These are phyloP conservation scores for Malus domestica DNA, from an alignment of 306 rosid genomes.

Conservation along the genomic window ASM211411v1 NC_041792.1:7056501-7057000, in stretches of 20 bases:
- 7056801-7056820: background rate
- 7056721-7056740: background rate
- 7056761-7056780: background rate
- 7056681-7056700: background rate
- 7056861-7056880: background rate
- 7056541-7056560: conserved; percentile 93
- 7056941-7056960: background rate
- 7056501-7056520: conserved; percentile 74
- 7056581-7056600: conserved; percentile 99
- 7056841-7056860: background rate
- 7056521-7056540: conserved; percentile 92
- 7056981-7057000: background rate
- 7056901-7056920: background rate
- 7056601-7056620: conserved; percentile 58
- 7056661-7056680: background rate
- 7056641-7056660: background rate
- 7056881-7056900: background rate
- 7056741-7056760: background rate
- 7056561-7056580: conserved; percentile 82
- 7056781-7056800: background rate
- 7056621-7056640: conserved; percentile 18
- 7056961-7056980: background rate
- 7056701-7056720: background rate
- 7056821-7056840: background rate
- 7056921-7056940: background rate